Base-by-base conservation (phyloP, 2,329 filamentous ascomycete species). In the Pseudofabraea citricarpa region DNA sequence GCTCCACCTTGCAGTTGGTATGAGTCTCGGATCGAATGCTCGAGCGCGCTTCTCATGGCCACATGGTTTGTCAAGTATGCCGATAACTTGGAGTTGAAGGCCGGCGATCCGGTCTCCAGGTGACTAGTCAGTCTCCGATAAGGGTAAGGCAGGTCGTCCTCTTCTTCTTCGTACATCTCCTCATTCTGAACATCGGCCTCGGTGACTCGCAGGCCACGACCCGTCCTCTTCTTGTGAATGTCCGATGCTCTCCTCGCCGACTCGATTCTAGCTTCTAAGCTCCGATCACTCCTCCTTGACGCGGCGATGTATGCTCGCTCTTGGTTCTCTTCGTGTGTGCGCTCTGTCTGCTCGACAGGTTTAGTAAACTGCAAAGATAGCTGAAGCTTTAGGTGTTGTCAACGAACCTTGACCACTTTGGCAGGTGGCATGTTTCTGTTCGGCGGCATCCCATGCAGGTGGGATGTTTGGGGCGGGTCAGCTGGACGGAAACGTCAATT, bases 91-190 rank as follows among this genome's bases (percentile, higher is more conserved):
- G 37, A 32, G 32, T 58, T 56, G 42, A 59, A 55, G 13, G 52
- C 44, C n/a, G 40, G 32, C 18, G 52, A 49, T 6, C 40, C 40
- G 13, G 50, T 51, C 24, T 56, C 51, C 46, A 86, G 67, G 54
- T 83, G 75, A 12, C 78, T 79, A 6, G 23, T 13, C 23, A 88
- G 67, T 12, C 79, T 70, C 45, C 80, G 74, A 58, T 82, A 86
- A 42, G 81, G 79, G 47, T 79, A 74, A 1, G 84, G 81, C 19
- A 87, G 61, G 44, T 90, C 86, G 54, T 95, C 87, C 41, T 95
- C 90, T 58, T 95, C 87, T 64, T 95, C 90, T 58, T 95, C 90
- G 60, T 96, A 96, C 88, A 95, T 95, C 62, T 94, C 89, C 62
- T 95, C 90, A 50, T 88, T 90, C 54, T 86, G 72, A 10, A 95